Evolutionary conservation across 345 rosid species (phyloP).

Genomic region (Eutrema heterophyllum): DNA sequence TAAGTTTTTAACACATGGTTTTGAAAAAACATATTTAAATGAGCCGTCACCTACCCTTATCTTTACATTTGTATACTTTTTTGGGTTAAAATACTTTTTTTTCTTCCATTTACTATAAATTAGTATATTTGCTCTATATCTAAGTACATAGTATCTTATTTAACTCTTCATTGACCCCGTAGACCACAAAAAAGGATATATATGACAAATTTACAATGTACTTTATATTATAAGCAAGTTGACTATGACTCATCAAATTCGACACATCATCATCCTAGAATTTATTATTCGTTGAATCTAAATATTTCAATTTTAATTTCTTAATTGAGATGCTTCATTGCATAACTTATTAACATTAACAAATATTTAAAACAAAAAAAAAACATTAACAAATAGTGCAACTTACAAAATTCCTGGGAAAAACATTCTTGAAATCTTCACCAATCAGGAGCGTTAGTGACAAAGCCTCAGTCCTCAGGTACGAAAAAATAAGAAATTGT

Average conservation of each 20-base stretch:
- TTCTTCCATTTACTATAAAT: not conserved
- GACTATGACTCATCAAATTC: not conserved
- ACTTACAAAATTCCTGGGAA: too few relatives aligned
- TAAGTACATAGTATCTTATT: not conserved
- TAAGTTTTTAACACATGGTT: slow-evolving; percentile 2
- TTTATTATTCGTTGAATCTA: not conserved
- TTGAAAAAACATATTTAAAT: not conserved
- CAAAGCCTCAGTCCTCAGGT: too few relatives aligned
- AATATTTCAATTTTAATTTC: not conserved
- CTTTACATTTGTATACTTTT: not conserved
- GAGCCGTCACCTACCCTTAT: slow-evolving; percentile 16
- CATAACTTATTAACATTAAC: too few relatives aligned
- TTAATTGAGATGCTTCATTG: not conserved
- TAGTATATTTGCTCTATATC: not conserved
- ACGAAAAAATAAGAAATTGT: too few relatives aligned
- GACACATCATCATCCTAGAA: not conserved
- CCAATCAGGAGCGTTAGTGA: too few relatives aligned
- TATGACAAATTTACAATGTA: too few relatives aligned
- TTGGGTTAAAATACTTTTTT: not conserved
- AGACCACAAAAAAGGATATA: too few relatives aligned
- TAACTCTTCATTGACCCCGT: too few relatives aligned
- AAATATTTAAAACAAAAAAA: too few relatives aligned
- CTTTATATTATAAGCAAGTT: not conserved
- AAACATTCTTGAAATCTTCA: too few relatives aligned
- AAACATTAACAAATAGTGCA: too few relatives aligned